Conservation (phyloP, 2,329 filamentous ascomycete species). For the Arthroderma sp. region DNA sequence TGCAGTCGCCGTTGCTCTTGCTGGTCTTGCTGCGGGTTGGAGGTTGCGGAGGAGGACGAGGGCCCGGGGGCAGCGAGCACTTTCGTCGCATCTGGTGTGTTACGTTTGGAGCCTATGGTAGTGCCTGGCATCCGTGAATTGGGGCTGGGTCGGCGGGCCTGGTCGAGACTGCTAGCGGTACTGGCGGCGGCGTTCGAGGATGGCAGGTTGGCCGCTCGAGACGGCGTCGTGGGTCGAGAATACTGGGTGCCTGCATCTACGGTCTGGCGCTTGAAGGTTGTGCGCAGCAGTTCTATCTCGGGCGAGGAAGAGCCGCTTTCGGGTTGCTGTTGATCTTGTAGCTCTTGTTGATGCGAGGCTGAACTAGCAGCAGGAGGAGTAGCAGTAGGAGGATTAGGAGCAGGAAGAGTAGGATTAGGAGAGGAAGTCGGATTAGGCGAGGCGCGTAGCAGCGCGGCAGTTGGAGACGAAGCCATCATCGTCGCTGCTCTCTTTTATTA, state of each 20-base stretch:
- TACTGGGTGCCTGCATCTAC: conserved; percentile 45
- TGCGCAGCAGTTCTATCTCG: conserved; percentile 12
- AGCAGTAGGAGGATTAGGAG: conserved; percentile 9
- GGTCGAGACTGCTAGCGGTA: conserved; percentile 14
- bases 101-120: conserved; percentile 16
- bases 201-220: conserved; percentile 3
- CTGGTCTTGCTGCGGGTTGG: neutral
- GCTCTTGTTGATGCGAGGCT: neutral
- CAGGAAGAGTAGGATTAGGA: neutral
- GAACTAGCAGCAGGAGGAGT: too few relatives aligned
- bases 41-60: neutral
- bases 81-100: conserved; percentile 17
- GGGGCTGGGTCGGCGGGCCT: conserved; percentile 6
- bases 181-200: neutral
- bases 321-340: conserved; percentile 9
- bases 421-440: conserved; percentile 13
- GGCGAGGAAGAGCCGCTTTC: conserved; percentile 13
- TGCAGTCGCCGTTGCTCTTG: conserved; percentile 10
- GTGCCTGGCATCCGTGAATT: conserved; percentile 16
- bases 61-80: neutral
- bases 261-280: conserved; percentile 24
- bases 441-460: conserved; percentile 25
- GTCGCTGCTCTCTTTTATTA: neutral
- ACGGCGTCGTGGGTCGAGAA: conserved; percentile 37
- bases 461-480: neutral